These are phyloP conservation scores for Trichosporon sp. DNA, from an alignment of 1,284 basidiomycete species.

Conservation along the genomic window DNA sequence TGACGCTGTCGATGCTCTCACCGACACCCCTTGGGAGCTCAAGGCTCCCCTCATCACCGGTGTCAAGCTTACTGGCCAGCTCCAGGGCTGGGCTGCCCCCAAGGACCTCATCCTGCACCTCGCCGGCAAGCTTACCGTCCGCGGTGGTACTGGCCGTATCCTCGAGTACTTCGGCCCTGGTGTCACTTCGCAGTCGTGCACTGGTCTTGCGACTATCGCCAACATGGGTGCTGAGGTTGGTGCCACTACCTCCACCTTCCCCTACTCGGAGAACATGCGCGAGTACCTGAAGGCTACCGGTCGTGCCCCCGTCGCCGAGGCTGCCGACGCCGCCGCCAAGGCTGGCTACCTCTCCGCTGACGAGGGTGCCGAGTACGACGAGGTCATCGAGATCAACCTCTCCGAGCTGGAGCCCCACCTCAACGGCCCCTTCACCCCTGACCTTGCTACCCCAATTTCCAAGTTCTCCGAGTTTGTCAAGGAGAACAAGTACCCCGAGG, in stretches of 20 bases:
- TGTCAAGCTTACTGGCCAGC: slow-evolving; percentile 82
- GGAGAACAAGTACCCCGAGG: slow-evolving; percentile 85
- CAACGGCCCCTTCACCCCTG: slow-evolving; percentile 98
- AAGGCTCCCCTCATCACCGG: slow-evolving; percentile 88
- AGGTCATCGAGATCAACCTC: slow-evolving; percentile 88
- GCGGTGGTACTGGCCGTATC: slow-evolving; percentile 94
- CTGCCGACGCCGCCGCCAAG: slow-evolving; percentile 77
- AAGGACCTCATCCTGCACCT: slow-evolving; percentile 96
- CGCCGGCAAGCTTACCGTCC: slow-evolving; percentile 86
- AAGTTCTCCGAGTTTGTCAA: slow-evolving; percentile 76
- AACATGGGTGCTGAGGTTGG: slow-evolving; percentile 99
- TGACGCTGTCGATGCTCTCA: slow-evolving; percentile 98
- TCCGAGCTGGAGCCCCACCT: slow-evolving; percentile 89
- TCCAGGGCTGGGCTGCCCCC: slow-evolving; percentile 88
- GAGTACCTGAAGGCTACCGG: slow-evolving; percentile 86
- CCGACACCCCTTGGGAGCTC: slow-evolving; percentile 95
- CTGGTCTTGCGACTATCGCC: slow-evolving; percentile 87
- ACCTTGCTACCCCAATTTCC: slow-evolving; percentile 91
- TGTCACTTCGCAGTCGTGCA: slow-evolving; percentile 83
- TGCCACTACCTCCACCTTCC: slow-evolving; percentile 96
- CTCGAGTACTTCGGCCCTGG: slow-evolving; percentile 98
- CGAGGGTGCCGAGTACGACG: slow-evolving; percentile 88
- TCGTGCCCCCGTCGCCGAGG: slow-evolving; percentile 76
- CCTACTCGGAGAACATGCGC: slow-evolving; percentile 85
- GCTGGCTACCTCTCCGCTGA: slow-evolving; percentile 77